Evolutionary conservation across 208 protist genomes (phyloP), one percentile per base, ranked within the genome.

Genomic region (Acanthamoeba castellanii): DNA sequence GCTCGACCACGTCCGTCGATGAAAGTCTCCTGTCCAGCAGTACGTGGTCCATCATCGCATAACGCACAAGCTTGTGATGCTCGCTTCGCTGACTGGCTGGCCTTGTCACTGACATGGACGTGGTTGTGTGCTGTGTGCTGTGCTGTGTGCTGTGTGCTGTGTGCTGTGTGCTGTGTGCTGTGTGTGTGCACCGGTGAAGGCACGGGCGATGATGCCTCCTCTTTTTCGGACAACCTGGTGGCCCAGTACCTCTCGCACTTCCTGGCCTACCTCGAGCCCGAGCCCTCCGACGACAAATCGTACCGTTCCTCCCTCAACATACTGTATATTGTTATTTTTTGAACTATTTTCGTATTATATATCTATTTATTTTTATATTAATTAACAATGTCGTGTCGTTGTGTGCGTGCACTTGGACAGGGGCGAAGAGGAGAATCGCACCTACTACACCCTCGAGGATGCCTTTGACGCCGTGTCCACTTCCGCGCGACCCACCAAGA

Each of bases 211-310:
- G 81, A 88, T 59, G 45, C 81, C 7, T 66, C 81, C 7, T 76
- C 87, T 3, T 92, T 92, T 47, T 92, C 61, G 20, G 87, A 92
- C 64, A 92, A 92, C 37, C 47, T 92, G 59, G 87, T 92, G 64
- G 87, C 87, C 9, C 87, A 92, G 64, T 92, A 92, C 37, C 61
- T 92, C 22, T 66, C 50, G 8, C 87, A 92, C 47, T 92, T 92
- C 34, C 87, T 92, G 47, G 64, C 87, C 61, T 92, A 92, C 25
- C 61, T 92, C n/a, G 87, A 92, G 64, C 87, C 87, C 27, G 87
- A 92, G 25, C 59, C 59, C 25, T 50, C 34, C 13, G 87, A 74
- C 8, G 87, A 92, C 32, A 78, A 78, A 42, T 2, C 34, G 70
- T 78, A 61, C 78, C 6, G 6, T n/a, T 5, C 18, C 18, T 16